These are phyloP conservation scores for Stachybotrys elegans DNA, from an alignment of 2,329 filamentous ascomycete species.

Conservation along the genomic window DNA sequence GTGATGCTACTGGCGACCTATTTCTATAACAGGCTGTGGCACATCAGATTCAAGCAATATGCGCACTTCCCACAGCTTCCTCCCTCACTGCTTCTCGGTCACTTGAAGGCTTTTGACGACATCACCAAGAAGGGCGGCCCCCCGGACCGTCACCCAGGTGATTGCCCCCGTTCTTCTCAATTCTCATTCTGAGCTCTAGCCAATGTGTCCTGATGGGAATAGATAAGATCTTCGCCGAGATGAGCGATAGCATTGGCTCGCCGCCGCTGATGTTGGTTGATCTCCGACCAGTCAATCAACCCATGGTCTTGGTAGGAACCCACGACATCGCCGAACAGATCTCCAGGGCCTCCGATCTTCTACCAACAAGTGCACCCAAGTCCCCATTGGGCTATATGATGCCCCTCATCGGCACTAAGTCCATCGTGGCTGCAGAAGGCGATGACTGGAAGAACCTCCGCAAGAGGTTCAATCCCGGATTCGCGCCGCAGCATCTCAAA, in stretches of 20 bases:
- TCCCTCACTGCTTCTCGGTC: neutral
- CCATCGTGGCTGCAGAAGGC: neutral
- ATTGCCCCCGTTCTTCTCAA: no score
- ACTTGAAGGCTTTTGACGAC: neutral
- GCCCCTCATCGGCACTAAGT: neutral
- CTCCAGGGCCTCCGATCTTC: neutral
- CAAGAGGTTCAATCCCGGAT: conserved; percentile 30
- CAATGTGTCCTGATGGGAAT: no score
- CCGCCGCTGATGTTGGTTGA: neutral
- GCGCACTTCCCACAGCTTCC: neutral
- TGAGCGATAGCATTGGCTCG: neutral
- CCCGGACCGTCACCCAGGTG: no score
- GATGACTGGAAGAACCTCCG: conserved; percentile 16
- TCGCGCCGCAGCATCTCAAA: conserved; percentile 31
- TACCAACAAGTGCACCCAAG: neutral
- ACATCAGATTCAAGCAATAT: neutral
- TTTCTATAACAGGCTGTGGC: neutral
- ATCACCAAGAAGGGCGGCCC: neutral
- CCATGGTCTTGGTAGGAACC: neutral
- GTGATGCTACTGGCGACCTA: neutral
- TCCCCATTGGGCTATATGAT: neutral
- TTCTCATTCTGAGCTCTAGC: no score
- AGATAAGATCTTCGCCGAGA: no score
- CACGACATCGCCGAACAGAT: neutral
- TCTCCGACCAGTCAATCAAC: neutral